Base-by-base conservation (phyloP, 192 early-diverging fungal genomes). In the Phlyctochytrium planicorne region DNA sequence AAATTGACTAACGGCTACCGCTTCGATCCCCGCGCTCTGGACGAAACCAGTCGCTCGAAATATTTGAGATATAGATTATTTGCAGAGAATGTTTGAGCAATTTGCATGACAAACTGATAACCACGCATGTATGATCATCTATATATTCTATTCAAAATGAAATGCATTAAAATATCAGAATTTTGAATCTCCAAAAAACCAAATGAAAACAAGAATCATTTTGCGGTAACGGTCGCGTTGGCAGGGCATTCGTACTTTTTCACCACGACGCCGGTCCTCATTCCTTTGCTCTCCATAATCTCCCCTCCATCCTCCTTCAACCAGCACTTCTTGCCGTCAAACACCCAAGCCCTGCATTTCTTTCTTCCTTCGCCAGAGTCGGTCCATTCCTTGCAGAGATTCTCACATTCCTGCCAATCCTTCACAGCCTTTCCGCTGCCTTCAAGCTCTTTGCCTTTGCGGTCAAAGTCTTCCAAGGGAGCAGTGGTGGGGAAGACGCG, bases 291-390 rank as follows among this genome's bases (percentile, higher is more conserved):
- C 37, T 0, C 66, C 60, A 30, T 59, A 31, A 52, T 50, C 33
- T 63, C 56, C 25, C 59, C 71, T 16, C 34, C 31, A 31, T 35
- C 65, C 10, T 68, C 53, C 61, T 73, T 73, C 29, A 47, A 29
- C 66, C 66, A 67, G 57, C 66, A 67, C 60, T 27, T 31, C 55
- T 34, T 20, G 3, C 55, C 60, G 25, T 74, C 72, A 29, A 34
- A 74, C 17, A 53, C 62, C 72, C 72, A 74, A 6, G 36, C 68
- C 1, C 59, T 40, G 29, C 72, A 74, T 34, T 56, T 27, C 33
- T 60, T 63, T 3, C 31, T 40, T 20, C 40, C 20, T 20, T 20
- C 40, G 10, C 20, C 20, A 6, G 6, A 6, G 10, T 47, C 40
- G 40, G 6, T 47, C 40, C 40, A 47, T 6, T 32, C 20, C 50